These are phyloP conservation scores for Gaeumannomyces sp. DNA, from an alignment of 2,329 filamentous ascomycete genomes.

Conservation along the genomic window DNA sequence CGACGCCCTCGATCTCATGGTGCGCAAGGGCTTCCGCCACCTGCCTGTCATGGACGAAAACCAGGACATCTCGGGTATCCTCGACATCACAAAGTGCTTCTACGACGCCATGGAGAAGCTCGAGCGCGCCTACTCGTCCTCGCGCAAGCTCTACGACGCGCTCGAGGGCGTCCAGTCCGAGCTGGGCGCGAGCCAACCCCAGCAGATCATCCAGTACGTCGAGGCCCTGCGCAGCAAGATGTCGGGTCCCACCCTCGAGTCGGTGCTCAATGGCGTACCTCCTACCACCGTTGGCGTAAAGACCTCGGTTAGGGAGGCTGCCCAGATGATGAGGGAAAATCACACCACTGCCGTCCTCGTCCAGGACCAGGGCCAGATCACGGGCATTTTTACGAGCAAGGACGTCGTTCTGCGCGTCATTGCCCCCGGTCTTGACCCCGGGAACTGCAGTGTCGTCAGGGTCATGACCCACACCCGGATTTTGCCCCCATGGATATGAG, in stretches of 20 bases:
- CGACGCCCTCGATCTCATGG: constrained; percentile 95
- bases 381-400: constrained; percentile 98
- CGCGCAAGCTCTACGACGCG: constrained; percentile 95
- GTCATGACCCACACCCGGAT: constrained; percentile 98
- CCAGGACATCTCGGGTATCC: constrained; percentile 94
- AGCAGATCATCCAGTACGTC: constrained; percentile 98
- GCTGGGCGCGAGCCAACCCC: constrained; percentile 88
- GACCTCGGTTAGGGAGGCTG: constrained; percentile 94
- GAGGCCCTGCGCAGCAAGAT: constrained; percentile 93
- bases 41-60: constrained; percentile 99
- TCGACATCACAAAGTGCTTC: constrained; percentile 99
- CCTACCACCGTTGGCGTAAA: constrained; percentile 93
- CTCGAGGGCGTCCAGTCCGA: constrained; percentile 97
- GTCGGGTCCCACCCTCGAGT: constrained; percentile 94
- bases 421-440: constrained; percentile 87
- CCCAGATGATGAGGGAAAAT: constrained; percentile 95
- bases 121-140: constrained; percentile 94
- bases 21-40: constrained; percentile 95
- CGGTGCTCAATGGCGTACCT: constrained; percentile 83
- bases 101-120: constrained; percentile 99
- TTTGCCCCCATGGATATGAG: constrained; percentile 99
- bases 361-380: constrained; percentile 94
- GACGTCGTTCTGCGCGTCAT: constrained; percentile 98
- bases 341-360: constrained; percentile 95
- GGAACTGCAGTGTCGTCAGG: constrained; percentile 92